Conservation (phyloP, 2,329 filamentous ascomycete genomes). For the Botrytis medusae region DNA sequence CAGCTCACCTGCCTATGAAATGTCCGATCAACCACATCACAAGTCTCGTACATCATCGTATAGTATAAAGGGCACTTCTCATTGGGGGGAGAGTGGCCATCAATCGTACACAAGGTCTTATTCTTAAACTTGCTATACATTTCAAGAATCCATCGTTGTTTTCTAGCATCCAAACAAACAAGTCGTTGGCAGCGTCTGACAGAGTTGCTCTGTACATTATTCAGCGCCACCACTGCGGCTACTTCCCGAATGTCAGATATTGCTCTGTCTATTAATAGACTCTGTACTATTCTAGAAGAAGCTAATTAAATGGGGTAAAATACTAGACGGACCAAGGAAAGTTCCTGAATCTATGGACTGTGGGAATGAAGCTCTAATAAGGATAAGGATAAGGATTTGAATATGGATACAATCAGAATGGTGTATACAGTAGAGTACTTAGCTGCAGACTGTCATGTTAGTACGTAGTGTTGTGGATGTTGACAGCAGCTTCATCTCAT, state of each 20-base stretch:
- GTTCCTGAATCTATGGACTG: not conserved
- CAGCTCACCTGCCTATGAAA: slow-evolving; percentile 8
- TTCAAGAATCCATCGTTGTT: not conserved
- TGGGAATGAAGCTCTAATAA: slow-evolving; percentile 7
- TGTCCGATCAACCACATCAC: slow-evolving; percentile 11
- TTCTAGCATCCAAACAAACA: slow-evolving; percentile 9
- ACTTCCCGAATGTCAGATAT: not conserved
- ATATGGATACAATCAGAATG: not conserved
- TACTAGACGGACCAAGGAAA: not conserved
- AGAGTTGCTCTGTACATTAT: not conserved
- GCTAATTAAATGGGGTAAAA: slow-evolving; percentile 11
- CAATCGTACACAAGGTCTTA: not conserved
- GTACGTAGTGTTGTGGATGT: not conserved
- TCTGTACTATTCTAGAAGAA: not conserved
- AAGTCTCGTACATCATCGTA: not conserved
- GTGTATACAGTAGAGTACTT: not conserved
- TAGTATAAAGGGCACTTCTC: slow-evolving; percentile 1
- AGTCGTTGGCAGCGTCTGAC: slow-evolving; percentile 18
- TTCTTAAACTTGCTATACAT: not conserved
- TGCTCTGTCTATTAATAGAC: slow-evolving; percentile 16
- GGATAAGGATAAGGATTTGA: not conserved
- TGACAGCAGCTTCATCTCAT: slow-evolving; percentile 8
- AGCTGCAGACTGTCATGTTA: not conserved
- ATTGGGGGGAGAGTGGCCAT: not conserved
- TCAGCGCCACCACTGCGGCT: slow-evolving; percentile 14